A percentile compares a stretch with the other conserved stretches of the same genome.
These are phyloP conservation scores for Exophiala mesophila DNA, from an alignment of 2,329 filamentous ascomycete genomes.

Conservation along the genomic window DNA sequence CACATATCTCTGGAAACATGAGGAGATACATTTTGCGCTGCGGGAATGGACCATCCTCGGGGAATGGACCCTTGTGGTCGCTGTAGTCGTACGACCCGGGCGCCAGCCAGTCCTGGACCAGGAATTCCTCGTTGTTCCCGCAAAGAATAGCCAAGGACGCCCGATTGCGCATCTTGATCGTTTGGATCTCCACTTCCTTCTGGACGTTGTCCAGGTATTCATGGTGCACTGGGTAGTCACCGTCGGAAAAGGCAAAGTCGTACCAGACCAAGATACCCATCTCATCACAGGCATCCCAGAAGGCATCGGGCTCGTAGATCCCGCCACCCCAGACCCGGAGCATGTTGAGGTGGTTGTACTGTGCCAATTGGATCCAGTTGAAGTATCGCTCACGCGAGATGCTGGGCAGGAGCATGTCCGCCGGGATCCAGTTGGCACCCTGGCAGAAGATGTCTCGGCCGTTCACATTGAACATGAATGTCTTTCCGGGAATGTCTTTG, in stretches of 20 bases:
- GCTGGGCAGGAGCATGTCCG: slow-evolving; percentile 55
- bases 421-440: slow-evolving; percentile 63
- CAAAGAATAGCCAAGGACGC: slow-evolving; percentile 83
- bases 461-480: slow-evolving; percentile 62
- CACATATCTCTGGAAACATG: slow-evolving; percentile 68
- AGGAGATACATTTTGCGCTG: slow-evolving; percentile 94
- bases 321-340: slow-evolving; percentile 68
- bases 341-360: slow-evolving; percentile 59
- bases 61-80: slow-evolving; percentile 61
- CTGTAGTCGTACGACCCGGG: slow-evolving; percentile 70
- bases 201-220: slow-evolving; percentile 59
- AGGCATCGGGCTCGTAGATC: slow-evolving; percentile 68
- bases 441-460: slow-evolving; percentile 63
- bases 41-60: slow-evolving; percentile 75
- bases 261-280: slow-evolving; percentile 80
- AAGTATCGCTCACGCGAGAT: slow-evolving; percentile 51
- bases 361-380: slow-evolving; percentile 57
- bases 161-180: slow-evolving; percentile 71
- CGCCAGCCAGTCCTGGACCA: slow-evolving; percentile 64
- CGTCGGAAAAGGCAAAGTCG: slow-evolving; percentile 78
- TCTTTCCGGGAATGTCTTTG: slow-evolving; percentile 54
- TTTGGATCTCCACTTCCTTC: slow-evolving; percentile 61
- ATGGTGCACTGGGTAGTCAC: slow-evolving; percentile 65
- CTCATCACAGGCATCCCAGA: slow-evolving; percentile 73
- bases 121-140: slow-evolving; percentile 93